Evolutionary conservation across 2,329 filamentous ascomycete species (phyloP).

Genomic region (Pseudogymnoascus sp.): DNA sequence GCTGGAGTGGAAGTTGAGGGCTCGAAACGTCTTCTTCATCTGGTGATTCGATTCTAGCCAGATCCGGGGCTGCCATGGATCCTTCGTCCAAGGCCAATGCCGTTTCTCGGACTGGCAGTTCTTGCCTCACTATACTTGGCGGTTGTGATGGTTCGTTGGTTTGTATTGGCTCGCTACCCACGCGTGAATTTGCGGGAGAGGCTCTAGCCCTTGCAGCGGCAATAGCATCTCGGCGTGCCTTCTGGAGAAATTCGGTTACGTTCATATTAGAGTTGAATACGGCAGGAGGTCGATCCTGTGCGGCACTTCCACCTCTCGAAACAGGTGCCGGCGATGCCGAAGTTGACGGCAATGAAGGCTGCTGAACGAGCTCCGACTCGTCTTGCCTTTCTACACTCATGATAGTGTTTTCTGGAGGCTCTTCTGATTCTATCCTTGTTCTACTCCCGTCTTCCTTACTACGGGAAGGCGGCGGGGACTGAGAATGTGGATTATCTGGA

Average conservation of each 20-base stretch:
- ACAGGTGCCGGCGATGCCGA: not conserved
- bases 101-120: slow-evolving; percentile 13
- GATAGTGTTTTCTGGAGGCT: not conserved
- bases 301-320: not conserved
- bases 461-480: not conserved
- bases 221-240: not conserved
- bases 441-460: not conserved
- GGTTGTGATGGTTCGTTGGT: slow-evolving; percentile 10
- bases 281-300: not conserved
- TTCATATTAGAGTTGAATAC: not conserved
- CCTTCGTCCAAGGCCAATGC: not conserved
- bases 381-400: slow-evolving; percentile 3
- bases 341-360: not conserved
- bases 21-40: slow-evolving; percentile 10
- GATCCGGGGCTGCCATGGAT: not conserved
- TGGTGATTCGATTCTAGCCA: not conserved
- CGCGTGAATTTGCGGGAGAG: not conserved
- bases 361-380: not conserved
- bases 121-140: slow-evolving; percentile 3
- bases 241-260: slow-evolving; percentile 1
- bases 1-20: slow-evolving; percentile 14
- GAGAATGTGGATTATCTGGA: not conserved
- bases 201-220: not conserved
- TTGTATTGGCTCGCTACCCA: not conserved
- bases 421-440: not conserved